phyloP scores from a whole-genome alignment of 495 filamentous ascomycete species.

The Monascus purpureus region DNA sequence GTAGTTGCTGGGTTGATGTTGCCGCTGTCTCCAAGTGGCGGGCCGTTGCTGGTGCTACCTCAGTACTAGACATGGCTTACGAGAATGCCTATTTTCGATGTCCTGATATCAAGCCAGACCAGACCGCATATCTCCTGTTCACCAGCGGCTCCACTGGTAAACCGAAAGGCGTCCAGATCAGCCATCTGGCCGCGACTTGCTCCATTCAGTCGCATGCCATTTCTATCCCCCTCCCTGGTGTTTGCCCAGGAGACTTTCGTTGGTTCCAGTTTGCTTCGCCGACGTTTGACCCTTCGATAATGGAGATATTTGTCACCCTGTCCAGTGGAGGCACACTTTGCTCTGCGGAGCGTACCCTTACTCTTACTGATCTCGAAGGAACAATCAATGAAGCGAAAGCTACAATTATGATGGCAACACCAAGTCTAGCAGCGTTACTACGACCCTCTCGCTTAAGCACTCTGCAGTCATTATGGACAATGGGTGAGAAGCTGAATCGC shows the following conservation, averaged over 20 bases:
- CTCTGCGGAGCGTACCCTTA: constrained; percentile 13
- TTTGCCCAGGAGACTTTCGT: constrained; percentile 47
- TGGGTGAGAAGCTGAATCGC: constrained; percentile 18
- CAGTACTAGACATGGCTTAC: background rate
- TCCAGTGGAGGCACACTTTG: constrained; percentile 49
- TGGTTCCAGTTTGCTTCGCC: constrained; percentile 74
- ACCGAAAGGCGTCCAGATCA: constrained; percentile 69
- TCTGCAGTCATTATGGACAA: constrained; percentile 16
- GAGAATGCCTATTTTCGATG: background rate
- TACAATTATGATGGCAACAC: constrained; percentile 17
- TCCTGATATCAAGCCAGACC: constrained; percentile 9
- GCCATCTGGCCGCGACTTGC: constrained; percentile 58
- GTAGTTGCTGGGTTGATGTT: constrained; percentile 14
- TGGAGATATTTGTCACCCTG: constrained; percentile 72
- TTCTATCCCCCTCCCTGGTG: constrained; percentile 22
- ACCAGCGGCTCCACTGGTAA: constrained; percentile 75
- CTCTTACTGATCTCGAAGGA: constrained; percentile 11
- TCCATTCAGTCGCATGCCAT: constrained; percentile 51
- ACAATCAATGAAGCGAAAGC: constrained; percentile 14
- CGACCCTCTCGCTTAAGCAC: constrained; percentile 12
- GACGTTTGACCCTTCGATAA: constrained; percentile 73
- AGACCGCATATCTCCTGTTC: constrained; percentile 74
- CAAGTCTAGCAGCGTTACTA: constrained; percentile 17
- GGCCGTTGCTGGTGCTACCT: constrained; percentile 1
- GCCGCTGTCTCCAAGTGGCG: constrained; percentile 8